phyloP scores from a whole-genome alignment of 2,329 filamentous ascomycete species.

The Xylariales sp. region DNA sequence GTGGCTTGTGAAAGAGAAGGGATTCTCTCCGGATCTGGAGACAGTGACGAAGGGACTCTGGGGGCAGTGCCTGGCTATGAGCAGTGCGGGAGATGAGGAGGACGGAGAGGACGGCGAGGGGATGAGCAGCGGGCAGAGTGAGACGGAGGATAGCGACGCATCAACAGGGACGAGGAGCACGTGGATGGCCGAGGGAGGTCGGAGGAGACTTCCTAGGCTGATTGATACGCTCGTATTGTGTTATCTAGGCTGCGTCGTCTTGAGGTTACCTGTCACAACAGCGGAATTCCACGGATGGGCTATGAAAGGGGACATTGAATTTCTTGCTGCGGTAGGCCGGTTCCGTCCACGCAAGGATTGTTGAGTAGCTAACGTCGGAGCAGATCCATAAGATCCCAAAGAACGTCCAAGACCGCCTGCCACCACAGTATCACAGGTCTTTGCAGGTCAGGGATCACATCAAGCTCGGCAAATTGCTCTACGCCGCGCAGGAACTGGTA shows the following conservation, averaged over 20 bases:
- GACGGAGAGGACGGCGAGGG: conserved; percentile 15
- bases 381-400: conserved; percentile 35
- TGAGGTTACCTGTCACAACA: conserved; percentile 71
- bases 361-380: too few species aligned
- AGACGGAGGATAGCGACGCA: conserved; percentile 25
- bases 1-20: conserved; percentile 64
- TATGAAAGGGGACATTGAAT: conserved; percentile 64
- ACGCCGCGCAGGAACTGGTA: conserved; percentile 55
- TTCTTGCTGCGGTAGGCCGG: conserved; percentile 62
- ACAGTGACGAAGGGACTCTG: conserved; percentile 79
- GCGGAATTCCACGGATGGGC: conserved; percentile 70
- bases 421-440: conserved; percentile 52
- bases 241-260: conserved; percentile 71
- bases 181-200: conserved; percentile 40
- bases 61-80: conserved; percentile 61
- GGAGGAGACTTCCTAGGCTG: conserved; percentile 56
- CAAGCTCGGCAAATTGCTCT: conserved; percentile 57
- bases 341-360: too few species aligned
- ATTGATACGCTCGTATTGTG: conserved; percentile 73
- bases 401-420: conserved; percentile 62
- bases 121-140: conserved; percentile 37
- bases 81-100: conserved; percentile 33
- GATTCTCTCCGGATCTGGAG: conserved; percentile 70
- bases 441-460: conserved; percentile 50
- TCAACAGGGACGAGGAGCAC: conserved; percentile 26